A percentile compares a stretch with the other conserved stretches of the same genome.
Evolutionary conservation across 805 yeast genomes (phyloP).

Genomic region (Ogataea populi-albae): DNA sequence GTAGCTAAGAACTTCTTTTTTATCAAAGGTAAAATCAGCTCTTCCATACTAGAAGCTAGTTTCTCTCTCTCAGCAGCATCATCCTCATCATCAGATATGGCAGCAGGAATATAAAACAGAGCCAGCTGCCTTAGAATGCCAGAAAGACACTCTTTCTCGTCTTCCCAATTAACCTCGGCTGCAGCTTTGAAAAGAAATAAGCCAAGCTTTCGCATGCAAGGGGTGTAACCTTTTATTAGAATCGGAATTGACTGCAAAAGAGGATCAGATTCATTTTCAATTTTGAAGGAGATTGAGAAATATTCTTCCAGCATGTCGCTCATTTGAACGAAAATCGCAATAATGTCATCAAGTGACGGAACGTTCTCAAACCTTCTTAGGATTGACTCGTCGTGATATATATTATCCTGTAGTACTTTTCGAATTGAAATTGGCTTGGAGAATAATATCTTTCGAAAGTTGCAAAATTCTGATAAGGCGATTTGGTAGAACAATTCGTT

Average conservation of each 20-base stretch:
- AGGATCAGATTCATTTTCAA: slow-evolving; percentile 33
- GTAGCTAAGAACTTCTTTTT: slow-evolving; percentile 67
- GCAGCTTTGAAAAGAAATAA: slow-evolving; percentile 64
- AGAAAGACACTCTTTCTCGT: slow-evolving; percentile 66
- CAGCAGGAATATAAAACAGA: slow-evolving; percentile 65
- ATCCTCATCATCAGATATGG: slow-evolving; percentile 31
- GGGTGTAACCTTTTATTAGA: slow-evolving; percentile 59
- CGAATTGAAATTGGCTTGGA: slow-evolving; percentile 31
- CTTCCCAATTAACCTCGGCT: slow-evolving; percentile 55
- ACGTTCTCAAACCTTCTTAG: slow-evolving; percentile 4
- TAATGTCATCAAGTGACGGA: slow-evolving; percentile 15
- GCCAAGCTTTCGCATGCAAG: slow-evolving; percentile 63
- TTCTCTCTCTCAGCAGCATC: slow-evolving; percentile 27
- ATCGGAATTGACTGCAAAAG: slow-evolving; percentile 60
- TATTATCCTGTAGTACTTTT: slow-evolving; percentile 36
- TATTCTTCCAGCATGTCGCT: slow-evolving; percentile 79
- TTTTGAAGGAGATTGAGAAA: slow-evolving; percentile 51
- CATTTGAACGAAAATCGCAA: slow-evolving; percentile 40
- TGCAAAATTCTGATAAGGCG: slow-evolving; percentile 72
- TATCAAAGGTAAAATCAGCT: slow-evolving; percentile 61
- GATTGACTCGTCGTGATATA: slow-evolving; percentile 28
- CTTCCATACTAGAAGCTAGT: slow-evolving; percentile 45
- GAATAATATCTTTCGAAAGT: slow-evolving; percentile 63
- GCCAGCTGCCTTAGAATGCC: slow-evolving; percentile 70
- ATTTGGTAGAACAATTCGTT: slow-evolving; percentile 77